Evolutionary conservation across 169 alveolate species (phyloP).

Genomic region (Cryptosporidium parvum): DNA sequence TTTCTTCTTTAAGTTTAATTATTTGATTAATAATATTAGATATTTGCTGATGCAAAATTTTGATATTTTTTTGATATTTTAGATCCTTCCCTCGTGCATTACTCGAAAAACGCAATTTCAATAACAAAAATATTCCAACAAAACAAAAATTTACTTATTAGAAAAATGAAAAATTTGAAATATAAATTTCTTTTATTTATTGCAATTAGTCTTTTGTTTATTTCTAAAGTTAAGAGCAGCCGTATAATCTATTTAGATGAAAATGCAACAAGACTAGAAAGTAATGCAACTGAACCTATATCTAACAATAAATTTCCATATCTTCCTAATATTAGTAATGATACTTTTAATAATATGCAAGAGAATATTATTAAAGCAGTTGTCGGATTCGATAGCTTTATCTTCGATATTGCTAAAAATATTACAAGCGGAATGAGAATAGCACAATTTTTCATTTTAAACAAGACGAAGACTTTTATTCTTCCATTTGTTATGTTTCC

Average conservation of each 20-base stretch:
- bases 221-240: neutral
- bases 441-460: conserved; percentile 17
- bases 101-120: neutral
- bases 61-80: neutral
- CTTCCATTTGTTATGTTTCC: conserved; percentile 13
- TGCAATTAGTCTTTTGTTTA: neutral
- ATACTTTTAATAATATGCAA: neutral
- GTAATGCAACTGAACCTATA: neutral
- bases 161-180: neutral
- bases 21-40: neutral
- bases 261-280: neutral
- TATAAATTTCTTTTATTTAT: conserved; percentile 1
- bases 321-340: neutral
- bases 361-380: neutral
- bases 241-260: neutral
- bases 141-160: neutral
- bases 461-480: conserved; percentile 31
- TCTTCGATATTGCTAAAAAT: conserved; percentile 19
- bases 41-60: neutral
- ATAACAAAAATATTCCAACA: neutral
- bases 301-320: neutral
- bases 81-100: conserved; percentile 1
- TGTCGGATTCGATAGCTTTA: neutral
- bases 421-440: conserved; percentile 5
- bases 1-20: neutral